Evolutionary conservation across 1,284 basidiomycete genomes (phyloP).

Genomic region (Ceratobasidium sp.): DNA sequence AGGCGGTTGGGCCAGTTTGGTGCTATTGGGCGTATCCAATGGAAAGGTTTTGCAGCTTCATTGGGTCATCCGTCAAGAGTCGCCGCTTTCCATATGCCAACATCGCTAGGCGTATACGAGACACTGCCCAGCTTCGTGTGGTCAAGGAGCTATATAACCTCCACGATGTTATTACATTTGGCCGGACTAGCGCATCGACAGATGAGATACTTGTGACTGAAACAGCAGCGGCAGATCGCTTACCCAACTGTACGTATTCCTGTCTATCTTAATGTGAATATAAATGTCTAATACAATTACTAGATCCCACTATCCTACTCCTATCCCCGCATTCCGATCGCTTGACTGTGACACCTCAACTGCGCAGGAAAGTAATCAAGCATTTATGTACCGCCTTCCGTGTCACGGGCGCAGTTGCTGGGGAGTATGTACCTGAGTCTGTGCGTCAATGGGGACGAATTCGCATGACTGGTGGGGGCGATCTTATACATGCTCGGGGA

Average conservation of each 20-base stretch:
- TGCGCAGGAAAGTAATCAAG: not conserved
- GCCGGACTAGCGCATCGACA: not conserved
- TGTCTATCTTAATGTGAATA: not conserved
- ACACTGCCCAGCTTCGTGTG: conserved; percentile 48
- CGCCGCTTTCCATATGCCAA: conserved; percentile 50
- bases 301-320: not conserved
- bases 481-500: not conserved
- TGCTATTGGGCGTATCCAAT: conserved; percentile 59
- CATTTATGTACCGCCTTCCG: not conserved
- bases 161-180: conserved; percentile 30
- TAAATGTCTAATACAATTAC: not conserved
- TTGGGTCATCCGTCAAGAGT: conserved; percentile 49
- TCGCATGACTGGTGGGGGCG: not conserved
- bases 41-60: conserved; percentile 50
- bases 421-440: not conserved
- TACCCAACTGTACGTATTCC: conserved; percentile 5
- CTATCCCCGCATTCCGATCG: not conserved
- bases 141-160: conserved; percentile 48
- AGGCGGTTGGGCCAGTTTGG: conserved; percentile 56
- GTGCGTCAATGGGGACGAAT: not conserved
- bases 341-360: not conserved
- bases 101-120: conserved; percentile 49
- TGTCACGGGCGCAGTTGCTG: not conserved
- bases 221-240: not conserved
- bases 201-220: not conserved